These are phyloP conservation scores for Aspergillus ustus DNA, from an alignment of 2,329 filamentous ascomycete genomes.

Conservation along the genomic window DNA sequence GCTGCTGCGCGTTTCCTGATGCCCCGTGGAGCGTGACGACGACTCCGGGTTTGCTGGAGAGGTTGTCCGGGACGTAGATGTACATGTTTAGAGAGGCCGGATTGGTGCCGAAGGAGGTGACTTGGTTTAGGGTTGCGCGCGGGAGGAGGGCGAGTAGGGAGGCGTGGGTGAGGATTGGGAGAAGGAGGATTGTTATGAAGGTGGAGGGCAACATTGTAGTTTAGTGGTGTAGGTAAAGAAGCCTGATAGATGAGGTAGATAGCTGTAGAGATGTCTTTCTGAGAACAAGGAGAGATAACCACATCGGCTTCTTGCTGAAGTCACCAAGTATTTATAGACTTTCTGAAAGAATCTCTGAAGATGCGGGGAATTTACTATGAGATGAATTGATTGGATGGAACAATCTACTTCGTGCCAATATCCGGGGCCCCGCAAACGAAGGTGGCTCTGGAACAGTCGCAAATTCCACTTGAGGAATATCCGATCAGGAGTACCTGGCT, in stretches of 20 bases:
- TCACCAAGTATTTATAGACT: too few relatives aligned
- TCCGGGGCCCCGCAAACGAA: constrained; percentile 1
- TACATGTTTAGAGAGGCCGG: constrained; percentile 3
- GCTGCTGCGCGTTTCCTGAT: neutral
- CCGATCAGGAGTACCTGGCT: too few relatives aligned
- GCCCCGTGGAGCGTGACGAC: constrained; percentile 2
- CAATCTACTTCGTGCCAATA: neutral
- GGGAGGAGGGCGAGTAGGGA: neutral
- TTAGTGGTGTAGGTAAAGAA: too few relatives aligned
- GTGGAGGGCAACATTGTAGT: too few relatives aligned
- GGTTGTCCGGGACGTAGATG: neutral
- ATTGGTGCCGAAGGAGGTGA: constrained; percentile 2
- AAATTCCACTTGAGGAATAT: too few relatives aligned
- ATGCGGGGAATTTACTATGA: neutral
- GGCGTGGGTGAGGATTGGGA: too few relatives aligned
- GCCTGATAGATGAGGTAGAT: too few relatives aligned
- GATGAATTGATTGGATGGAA: neutral
- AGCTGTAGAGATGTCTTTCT: too few relatives aligned
- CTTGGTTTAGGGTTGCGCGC: neutral
- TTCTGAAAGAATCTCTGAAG: too few relatives aligned
- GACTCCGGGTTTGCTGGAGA: neutral
- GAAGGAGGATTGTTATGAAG: too few relatives aligned
- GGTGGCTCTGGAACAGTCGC: neutral
- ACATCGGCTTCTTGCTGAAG: too few relatives aligned
- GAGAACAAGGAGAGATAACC: too few relatives aligned